Conservation (phyloP, 257 asterid genomes). For the Solanum virginianum region DNA sequence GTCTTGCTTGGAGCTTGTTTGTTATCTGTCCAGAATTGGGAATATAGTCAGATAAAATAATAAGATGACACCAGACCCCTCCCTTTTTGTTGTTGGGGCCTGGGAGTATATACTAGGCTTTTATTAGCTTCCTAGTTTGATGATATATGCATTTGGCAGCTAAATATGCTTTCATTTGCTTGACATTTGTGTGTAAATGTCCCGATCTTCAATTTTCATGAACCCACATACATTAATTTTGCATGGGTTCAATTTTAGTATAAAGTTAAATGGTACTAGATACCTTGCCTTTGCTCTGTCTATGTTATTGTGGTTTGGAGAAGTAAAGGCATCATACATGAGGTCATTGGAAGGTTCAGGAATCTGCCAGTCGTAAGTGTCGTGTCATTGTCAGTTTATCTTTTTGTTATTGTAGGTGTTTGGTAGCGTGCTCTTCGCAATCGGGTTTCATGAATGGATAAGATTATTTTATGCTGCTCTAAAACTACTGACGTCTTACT, state of each 20-base stretch:
- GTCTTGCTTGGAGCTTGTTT: not conserved
- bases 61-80: not conserved
- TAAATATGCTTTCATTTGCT: not conserved
- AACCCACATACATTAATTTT: not conserved
- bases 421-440: not conserved
- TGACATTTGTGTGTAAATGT: not conserved
- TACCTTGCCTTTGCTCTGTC: not conserved
- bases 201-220: not conserved
- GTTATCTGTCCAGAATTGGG: not conserved
- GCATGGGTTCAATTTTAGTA: not conserved
- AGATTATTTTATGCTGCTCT: not conserved
- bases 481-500: not conserved
- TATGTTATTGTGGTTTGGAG: not conserved
- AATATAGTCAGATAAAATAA: not conserved
- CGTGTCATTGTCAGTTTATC: not conserved
- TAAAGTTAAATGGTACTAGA: not conserved
- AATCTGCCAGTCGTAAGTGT: not conserved
- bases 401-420: not conserved
- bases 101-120: not conserved
- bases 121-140: not conserved
- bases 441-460: not conserved
- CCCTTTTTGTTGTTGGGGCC: not conserved
- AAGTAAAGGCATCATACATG: not conserved
- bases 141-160: not conserved
- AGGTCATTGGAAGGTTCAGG: not conserved